These are phyloP conservation scores for Starmera quercuum DNA, from an alignment of 805 yeast species.

Conservation along the genomic window DNA sequence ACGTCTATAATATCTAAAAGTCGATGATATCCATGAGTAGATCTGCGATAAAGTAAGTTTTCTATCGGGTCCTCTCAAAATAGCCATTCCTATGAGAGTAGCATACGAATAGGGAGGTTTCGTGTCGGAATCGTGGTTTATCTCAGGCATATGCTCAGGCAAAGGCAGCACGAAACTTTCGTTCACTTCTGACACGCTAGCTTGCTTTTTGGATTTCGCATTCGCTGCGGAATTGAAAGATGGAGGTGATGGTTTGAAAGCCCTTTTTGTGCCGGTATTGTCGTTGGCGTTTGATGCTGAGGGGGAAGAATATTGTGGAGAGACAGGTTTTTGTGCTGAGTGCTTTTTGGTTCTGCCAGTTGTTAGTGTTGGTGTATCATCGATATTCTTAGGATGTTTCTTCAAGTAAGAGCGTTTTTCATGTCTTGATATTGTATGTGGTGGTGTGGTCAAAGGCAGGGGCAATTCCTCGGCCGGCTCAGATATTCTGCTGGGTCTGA, in stretches of 20 bases:
- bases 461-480: slow-evolving; percentile 7
- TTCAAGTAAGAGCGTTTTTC: slow-evolving; percentile 7
- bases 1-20: slow-evolving; percentile 74
- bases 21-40: slow-evolving; percentile 84
- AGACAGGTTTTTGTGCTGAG: slow-evolving; percentile 11
- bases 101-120: slow-evolving; percentile 97
- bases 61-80: slow-evolving; percentile 66
- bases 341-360: slow-evolving; percentile 13
- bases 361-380: slow-evolving; percentile 18
- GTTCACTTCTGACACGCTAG: slow-evolving; percentile 1
- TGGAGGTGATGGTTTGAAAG: not conserved
- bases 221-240: not conserved
- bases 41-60: slow-evolving; percentile 77
- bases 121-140: slow-evolving; percentile 14
- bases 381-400: slow-evolving; percentile 7
- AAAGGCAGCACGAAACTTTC: slow-evolving; percentile 9
- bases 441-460: slow-evolving; percentile 19
- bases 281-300: slow-evolving; percentile 6
- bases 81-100: slow-evolving; percentile 87
- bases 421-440: slow-evolving; percentile 18
- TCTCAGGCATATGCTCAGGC: slow-evolving; percentile 17
- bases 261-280: slow-evolving; percentile 12
- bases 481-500: slow-evolving; percentile 6
- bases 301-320: slow-evolving; percentile 22
- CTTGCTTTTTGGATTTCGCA: not conserved